phyloP scores from a whole-genome alignment of 179 eudicot species.

The Vitellaria paradoxa region DNA sequence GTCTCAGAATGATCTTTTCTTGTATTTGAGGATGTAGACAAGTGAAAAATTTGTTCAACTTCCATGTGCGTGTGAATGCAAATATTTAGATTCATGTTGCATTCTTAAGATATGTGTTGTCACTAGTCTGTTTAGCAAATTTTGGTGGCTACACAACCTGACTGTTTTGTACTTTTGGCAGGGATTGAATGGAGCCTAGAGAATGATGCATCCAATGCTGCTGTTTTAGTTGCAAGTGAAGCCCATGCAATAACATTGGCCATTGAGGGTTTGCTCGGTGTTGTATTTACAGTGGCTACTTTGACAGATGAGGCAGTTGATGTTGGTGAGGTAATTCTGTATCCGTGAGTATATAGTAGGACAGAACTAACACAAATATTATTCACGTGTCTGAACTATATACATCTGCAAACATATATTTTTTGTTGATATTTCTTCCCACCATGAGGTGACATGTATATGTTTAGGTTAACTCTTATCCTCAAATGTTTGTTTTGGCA shows the following conservation, averaged over 20 bases:
- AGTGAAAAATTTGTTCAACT: neutral
- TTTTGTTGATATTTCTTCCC: conserved; percentile 7
- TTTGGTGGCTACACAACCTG: conserved; percentile 3
- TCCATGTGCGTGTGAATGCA: neutral
- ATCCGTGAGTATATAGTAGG: neutral
- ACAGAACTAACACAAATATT: neutral
- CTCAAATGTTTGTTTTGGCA: conserved; percentile 21
- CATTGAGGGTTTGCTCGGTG: conserved; percentile 93
- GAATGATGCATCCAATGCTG: conserved; percentile 95
- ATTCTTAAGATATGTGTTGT: neutral
- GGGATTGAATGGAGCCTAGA: conserved; percentile 99
- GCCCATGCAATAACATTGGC: conserved; percentile 98
- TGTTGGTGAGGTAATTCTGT: conserved; percentile 74
- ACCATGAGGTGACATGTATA: neutral
- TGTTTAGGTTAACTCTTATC: conserved; percentile 8
- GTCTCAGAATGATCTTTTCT: neutral
- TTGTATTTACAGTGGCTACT: conserved; percentile 95
- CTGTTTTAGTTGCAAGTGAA: conserved; percentile 98
- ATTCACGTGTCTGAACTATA: neutral
- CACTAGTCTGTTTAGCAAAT: neutral
- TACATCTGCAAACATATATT: neutral
- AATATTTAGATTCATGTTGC: neutral
- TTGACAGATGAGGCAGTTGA: conserved; percentile 99
- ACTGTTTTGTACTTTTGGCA: conserved; percentile 22
- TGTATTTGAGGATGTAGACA: neutral